A percentile compares a stretch with the other conserved stretches of the same genome.
Conservation (phyloP, 345 rosid genomes). For the Dovyalis caffra region DNA sequence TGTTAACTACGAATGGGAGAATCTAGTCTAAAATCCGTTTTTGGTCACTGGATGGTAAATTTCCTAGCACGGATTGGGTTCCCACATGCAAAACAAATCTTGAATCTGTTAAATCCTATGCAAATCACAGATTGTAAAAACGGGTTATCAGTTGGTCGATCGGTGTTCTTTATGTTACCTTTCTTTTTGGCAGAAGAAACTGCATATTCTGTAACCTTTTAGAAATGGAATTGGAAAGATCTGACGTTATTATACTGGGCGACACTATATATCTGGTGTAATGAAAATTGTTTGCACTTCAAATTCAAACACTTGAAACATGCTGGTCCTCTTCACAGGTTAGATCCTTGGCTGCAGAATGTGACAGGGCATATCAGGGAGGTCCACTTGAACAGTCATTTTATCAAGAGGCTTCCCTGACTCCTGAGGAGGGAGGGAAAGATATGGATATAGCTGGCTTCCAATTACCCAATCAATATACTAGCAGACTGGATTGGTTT, state of each 20-base stretch:
- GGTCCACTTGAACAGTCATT: constrained; percentile 75
- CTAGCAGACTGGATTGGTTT: constrained; percentile 80
- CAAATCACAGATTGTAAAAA: no score
- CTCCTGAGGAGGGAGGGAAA: constrained; percentile 48
- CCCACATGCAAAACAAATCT: neutral
- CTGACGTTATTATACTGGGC: no score
- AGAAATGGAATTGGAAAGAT: no score
- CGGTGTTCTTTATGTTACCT: no score
- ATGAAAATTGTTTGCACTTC: no score
- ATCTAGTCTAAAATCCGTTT: neutral
- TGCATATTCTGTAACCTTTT: no score
- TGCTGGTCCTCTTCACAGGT: constrained; percentile 41
- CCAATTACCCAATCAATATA: constrained; percentile 61
- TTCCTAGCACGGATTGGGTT: neutral
- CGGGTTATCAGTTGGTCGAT: no score
- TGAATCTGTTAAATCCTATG: no score
- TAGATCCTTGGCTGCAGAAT: constrained; percentile 91
- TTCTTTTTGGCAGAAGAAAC: no score
- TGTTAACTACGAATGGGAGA: neutral
- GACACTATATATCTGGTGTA: no score
- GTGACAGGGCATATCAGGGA: constrained; percentile 86
- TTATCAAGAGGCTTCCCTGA: constrained; percentile 64
- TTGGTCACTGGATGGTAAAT: neutral
- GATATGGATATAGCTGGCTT: constrained; percentile 39
- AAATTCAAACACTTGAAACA: neutral